Evolutionary conservation across 1,284 basidiomycete genomes (phyloP).

Genomic region (Volvariella volvacea): DNA sequence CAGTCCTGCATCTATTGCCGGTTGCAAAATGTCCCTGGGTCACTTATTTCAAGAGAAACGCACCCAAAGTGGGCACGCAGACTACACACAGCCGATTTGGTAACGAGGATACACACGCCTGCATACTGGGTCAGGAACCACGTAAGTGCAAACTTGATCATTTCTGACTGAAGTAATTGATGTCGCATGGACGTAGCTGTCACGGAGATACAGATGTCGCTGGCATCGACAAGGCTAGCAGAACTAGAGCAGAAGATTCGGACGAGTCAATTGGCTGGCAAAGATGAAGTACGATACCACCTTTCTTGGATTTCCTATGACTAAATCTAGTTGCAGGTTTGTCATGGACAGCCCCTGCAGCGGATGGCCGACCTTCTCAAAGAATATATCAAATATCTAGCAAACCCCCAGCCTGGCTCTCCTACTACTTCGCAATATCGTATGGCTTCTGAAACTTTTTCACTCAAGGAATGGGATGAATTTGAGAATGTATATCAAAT

Average conservation of each 20-base stretch:
- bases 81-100: slow-evolving; percentile 77
- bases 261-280: not conserved
- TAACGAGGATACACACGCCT: slow-evolving; percentile 79
- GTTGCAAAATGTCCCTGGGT: slow-evolving; percentile 78
- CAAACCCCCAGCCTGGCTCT: slow-evolving; percentile 33
- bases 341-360: not conserved
- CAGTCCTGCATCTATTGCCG: slow-evolving; percentile 67
- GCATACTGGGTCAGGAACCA: slow-evolving; percentile 71
- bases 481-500: slow-evolving; percentile 92
- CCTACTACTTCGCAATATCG: slow-evolving; percentile 39
- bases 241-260: slow-evolving; percentile 36
- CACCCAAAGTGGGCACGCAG: slow-evolving; percentile 31
- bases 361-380: slow-evolving; percentile 56
- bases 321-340: no score
- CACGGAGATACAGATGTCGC: slow-evolving; percentile 60
- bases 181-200: no score
- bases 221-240: slow-evolving; percentile 53
- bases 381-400: slow-evolving; percentile 55
- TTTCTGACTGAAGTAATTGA: no score
- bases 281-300: no score
- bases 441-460: slow-evolving; percentile 59
- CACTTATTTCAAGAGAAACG: slow-evolving; percentile 71
- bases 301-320: no score
- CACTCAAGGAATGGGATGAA: slow-evolving; percentile 69
- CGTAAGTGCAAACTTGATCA: slow-evolving; percentile 38